Evolutionary conservation across 179 eudicot species (phyloP).

Genomic region (Beta lomatogona): DNA sequence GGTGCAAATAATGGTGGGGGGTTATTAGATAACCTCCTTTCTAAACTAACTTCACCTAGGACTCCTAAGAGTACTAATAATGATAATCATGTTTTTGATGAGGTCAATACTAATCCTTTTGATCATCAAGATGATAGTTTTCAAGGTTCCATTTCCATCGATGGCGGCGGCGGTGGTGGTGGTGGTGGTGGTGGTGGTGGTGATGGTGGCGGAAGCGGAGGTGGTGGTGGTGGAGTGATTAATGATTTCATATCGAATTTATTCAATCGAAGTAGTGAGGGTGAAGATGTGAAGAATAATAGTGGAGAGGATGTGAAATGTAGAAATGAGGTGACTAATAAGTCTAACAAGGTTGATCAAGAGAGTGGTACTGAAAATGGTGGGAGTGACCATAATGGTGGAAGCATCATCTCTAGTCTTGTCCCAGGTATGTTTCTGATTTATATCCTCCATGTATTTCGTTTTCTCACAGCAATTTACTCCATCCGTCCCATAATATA

Average conservation of each 20-base stretch:
- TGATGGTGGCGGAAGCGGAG: not conserved
- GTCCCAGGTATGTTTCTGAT: conserved; percentile 30
- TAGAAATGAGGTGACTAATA: not conserved
- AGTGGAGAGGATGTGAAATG: not conserved
- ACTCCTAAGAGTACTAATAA: conserved; percentile 15
- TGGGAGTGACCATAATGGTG: not conserved
- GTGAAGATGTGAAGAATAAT: conserved; percentile 12
- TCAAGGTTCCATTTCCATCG: not conserved
- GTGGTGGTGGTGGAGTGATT: conserved; percentile 37
- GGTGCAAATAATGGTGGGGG: conserved; percentile 24
- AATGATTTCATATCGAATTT: conserved; percentile 34
- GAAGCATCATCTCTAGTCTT: conserved; percentile 31
- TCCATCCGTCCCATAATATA: too few relatives aligned
- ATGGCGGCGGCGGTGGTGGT: not conserved
- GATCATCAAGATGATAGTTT: conserved; percentile 8
- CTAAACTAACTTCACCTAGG: conserved; percentile 30
- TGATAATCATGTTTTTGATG: conserved; percentile 18
- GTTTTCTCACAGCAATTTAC: too few relatives aligned
- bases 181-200: not conserved
- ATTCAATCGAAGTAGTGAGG: conserved; percentile 25
- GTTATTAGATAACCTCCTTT: conserved; percentile 33
- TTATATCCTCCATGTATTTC: too few relatives aligned
- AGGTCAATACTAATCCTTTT: not conserved
- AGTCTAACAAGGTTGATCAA: not conserved
- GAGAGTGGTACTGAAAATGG: conserved; percentile 18